phyloP scores from a whole-genome alignment of 2,329 filamentous ascomycete genomes.

The Pyrenophora tritici-repentis region DNA sequence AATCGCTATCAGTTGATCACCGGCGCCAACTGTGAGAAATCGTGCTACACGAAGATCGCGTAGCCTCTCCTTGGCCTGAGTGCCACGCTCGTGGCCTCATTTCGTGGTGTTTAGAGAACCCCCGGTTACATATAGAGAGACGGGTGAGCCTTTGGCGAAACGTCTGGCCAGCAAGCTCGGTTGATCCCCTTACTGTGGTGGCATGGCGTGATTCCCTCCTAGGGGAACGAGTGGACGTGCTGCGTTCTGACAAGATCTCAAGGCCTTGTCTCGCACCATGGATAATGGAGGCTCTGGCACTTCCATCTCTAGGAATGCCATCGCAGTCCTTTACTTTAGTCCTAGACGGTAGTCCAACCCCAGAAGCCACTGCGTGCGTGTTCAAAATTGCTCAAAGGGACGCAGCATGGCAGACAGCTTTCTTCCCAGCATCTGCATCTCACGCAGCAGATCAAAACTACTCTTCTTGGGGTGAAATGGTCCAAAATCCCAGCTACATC shows the following conservation, averaged over 20 bases:
- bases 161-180: not conserved
- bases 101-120: constrained; percentile 8
- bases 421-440: not conserved
- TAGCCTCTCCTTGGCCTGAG: not conserved
- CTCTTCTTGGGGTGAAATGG: too few relatives aligned
- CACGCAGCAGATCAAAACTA: too few relatives aligned
- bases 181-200: not conserved
- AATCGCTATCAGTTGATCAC: not conserved
- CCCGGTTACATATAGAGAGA: constrained; percentile 2
- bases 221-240: not conserved
- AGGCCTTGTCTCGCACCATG: not conserved
- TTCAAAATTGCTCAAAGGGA: not conserved
- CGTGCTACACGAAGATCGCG: not conserved
- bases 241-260: not conserved
- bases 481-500: too few relatives aligned
- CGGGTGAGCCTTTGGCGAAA: constrained; percentile 3
- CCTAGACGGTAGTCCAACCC: constrained; percentile 9
- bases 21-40: not conserved
- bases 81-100: constrained; percentile 14
- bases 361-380: not conserved
- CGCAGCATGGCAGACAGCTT: not conserved
- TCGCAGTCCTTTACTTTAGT: constrained; percentile 7
- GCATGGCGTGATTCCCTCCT: not conserved
- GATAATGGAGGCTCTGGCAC: constrained; percentile 8
- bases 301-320: constrained; percentile 13